phyloP scores from a whole-genome alignment of 2,329 filamentous ascomycete genomes.

The Zalaria sp. region DNA sequence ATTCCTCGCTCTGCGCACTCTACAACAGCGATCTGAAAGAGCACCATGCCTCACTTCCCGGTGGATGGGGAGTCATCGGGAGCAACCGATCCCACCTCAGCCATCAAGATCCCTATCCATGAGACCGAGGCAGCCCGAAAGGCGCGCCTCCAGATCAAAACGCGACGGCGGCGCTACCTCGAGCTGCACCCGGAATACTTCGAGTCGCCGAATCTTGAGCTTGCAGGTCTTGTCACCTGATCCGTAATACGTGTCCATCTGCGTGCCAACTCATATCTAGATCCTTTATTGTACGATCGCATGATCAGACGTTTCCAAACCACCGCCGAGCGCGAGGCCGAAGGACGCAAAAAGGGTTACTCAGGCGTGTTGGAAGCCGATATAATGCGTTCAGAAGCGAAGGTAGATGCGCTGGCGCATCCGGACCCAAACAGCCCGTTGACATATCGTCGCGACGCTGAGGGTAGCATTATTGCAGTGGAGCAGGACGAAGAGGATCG shows the following conservation, averaged over 20 bases:
- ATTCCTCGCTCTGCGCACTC: too few relatives aligned
- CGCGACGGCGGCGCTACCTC: slow-evolving; percentile 65
- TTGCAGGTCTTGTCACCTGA: slow-evolving; percentile 34
- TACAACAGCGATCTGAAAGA: background rate
- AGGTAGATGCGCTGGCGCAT: slow-evolving; percentile 48
- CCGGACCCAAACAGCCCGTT: slow-evolving; percentile 36
- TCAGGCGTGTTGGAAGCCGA: slow-evolving; percentile 67
- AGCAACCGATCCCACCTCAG: background rate
- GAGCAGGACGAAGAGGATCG: slow-evolving; percentile 40
- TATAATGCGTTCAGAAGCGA: slow-evolving; percentile 61
- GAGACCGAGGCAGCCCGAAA: slow-evolving; percentile 8
- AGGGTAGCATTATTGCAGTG: slow-evolving; percentile 43
- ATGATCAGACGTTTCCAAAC: slow-evolving; percentile 67
- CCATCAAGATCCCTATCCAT: background rate
- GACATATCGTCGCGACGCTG: slow-evolving; percentile 34
- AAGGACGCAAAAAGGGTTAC: slow-evolving; percentile 62
- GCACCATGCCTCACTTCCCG: slow-evolving; percentile 1
- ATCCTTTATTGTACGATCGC: slow-evolving; percentile 70
- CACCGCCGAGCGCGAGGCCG: slow-evolving; percentile 55
- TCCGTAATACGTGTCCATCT: slow-evolving; percentile 1
- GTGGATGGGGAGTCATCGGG: background rate
- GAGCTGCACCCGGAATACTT: slow-evolving; percentile 62
- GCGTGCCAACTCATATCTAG: slow-evolving; percentile 22
- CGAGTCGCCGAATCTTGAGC: slow-evolving; percentile 41
- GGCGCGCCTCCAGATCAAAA: slow-evolving; percentile 47